Evolutionary conservation across 192 early-diverging fungal genomes (phyloP).

Genomic region (Rhizoclosmatium globosum): DNA sequence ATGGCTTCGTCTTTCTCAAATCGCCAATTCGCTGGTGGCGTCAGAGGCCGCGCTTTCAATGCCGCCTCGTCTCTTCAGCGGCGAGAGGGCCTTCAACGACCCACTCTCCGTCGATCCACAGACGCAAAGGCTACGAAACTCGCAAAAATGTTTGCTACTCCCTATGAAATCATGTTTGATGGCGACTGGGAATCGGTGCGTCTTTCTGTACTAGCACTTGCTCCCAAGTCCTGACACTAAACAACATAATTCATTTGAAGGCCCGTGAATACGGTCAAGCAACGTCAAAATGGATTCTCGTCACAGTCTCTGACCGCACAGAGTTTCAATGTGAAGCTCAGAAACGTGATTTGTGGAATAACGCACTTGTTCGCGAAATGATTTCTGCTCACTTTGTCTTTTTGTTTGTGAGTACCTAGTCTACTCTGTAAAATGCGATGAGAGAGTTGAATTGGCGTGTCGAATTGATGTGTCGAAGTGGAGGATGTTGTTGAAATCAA

Average conservation of each 20-base stretch:
- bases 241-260: slow-evolving; percentile 32
- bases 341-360: slow-evolving; percentile 95
- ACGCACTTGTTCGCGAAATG: slow-evolving; percentile 76
- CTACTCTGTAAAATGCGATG: too few relatives aligned
- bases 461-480: too few relatives aligned
- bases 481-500: too few relatives aligned
- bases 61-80: neutral
- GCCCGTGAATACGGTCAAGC: slow-evolving; percentile 70
- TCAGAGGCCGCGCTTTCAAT: neutral
- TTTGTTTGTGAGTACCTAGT: slow-evolving; percentile 65
- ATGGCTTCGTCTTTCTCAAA: neutral
- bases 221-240: slow-evolving; percentile 76
- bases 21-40: neutral
- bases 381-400: slow-evolving; percentile 86
- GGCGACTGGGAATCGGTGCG: slow-evolving; percentile 74
- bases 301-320: slow-evolving; percentile 61
- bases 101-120: neutral
- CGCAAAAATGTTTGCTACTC: slow-evolving; percentile 84
- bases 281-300: slow-evolving; percentile 84
- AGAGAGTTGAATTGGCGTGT: too few relatives aligned
- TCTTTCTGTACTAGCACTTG: slow-evolving; percentile 71
- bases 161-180: slow-evolving; percentile 85
- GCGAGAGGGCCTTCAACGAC: neutral
- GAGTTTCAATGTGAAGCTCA: slow-evolving; percentile 90
- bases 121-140: slow-evolving; percentile 39